Base-by-base conservation (phyloP, 2,329 filamentous ascomycete genomes). In the Calycina marina region DNA sequence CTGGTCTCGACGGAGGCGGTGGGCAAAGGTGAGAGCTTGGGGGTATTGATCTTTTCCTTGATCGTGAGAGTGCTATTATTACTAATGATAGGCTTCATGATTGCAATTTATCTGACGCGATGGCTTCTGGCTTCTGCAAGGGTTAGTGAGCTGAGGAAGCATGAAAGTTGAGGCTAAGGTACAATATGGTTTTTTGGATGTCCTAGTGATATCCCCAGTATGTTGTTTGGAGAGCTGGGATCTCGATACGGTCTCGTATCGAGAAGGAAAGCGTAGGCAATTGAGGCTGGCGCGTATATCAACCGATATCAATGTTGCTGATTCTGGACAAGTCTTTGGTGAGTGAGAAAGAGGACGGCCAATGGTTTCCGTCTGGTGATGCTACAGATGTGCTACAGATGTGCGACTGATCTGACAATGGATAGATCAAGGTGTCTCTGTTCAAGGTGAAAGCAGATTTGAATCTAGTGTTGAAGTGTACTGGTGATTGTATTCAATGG, bases 191-290 rank as follows among this genome's bases (percentile, higher is more conserved):
- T 48, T 44, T 48, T 50, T 40, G 38, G 48, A 43, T 41, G 49
- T 47, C 34, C 49, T 46, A 14, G 47, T 53, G 28, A 32, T 42
- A 52, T 67, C 63, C 46, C 65, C 65, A 47, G 64, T 68, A 57
- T 69, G 65, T 28, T 61, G 59, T 59, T 58, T 65, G 39, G 63
- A 68, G 24, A 69, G 55, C 51, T 69, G 64, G 40, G 63, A 60
- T 62, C 63, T 67, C 56, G 64, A 67, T 50, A 69, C 61, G 37
- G 63, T 60, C 53, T 61, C 57, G 56, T 67, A 60, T 59, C 65
- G 61, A 61, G 62, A 61, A 43, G 64, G 65, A 47, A 65, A 67
- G 39, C 63, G 62, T 48, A 69, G 52, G 39, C 62, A 67, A 46
- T 62, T 60, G 40, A 63, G 59, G 43, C 61, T 62, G 55, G 59